Evolutionary conservation across 108 stramenopile genomes (phyloP).

Genomic region (Pseudonitzschia pungens): DNA sequence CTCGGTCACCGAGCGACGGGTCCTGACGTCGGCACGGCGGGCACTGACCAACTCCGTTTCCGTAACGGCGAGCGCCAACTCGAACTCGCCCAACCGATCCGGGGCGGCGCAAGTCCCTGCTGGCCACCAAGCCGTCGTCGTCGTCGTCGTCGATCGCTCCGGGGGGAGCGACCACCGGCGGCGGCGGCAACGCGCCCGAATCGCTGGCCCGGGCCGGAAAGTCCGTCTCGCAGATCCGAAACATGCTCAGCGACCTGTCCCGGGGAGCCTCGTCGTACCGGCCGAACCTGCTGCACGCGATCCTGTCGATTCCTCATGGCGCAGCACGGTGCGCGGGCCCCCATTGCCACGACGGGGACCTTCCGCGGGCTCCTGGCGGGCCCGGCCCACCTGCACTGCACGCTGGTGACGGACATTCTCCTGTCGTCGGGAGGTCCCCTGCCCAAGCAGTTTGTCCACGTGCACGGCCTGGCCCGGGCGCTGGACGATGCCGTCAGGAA

Average conservation of each 20-base stretch:
- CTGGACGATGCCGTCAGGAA: conserved; percentile 70
- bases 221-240: conserved; percentile 44
- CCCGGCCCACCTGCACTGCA: conserved; percentile 65
- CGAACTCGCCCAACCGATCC: conserved; percentile 24
- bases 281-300: conserved; percentile 68
- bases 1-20: conserved; percentile 53
- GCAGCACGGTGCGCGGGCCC: conserved; percentile 50
- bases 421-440: conserved; percentile 68
- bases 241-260: conserved; percentile 35
- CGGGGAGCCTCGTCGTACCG: conserved; percentile 61
- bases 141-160: too few species aligned
- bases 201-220: conserved; percentile 29
- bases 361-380: conserved; percentile 42
- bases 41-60: conserved; percentile 33
- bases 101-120: background rate
- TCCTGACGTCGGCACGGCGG: conserved; percentile 63
- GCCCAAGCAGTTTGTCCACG: conserved; percentile 67
- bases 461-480: conserved; percentile 62
- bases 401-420: conserved; percentile 76
- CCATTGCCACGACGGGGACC: conserved; percentile 18
- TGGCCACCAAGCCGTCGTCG: conserved; percentile 12
- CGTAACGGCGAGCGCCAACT: conserved; percentile 35
- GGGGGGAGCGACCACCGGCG: too few species aligned
- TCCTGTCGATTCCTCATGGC: conserved; percentile 80
- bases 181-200: background rate